Evolutionary conservation across 2,329 filamentous ascomycete genomes (phyloP).

Genomic region (Aurifilum marmelostoma): DNA sequence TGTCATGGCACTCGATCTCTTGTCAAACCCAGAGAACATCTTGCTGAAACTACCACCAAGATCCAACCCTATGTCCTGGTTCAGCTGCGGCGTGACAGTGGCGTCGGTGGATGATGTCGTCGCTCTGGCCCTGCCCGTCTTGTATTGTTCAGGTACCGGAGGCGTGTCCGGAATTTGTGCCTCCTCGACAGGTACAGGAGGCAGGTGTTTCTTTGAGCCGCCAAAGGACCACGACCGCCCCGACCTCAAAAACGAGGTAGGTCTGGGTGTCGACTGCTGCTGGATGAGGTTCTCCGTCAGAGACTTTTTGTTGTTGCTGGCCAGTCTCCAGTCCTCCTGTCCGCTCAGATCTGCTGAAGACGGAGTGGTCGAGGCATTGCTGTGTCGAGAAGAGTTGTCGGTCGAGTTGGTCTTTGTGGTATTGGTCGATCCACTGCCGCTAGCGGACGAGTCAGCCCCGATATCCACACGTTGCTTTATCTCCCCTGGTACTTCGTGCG

Average conservation of each 20-base stretch:
- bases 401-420: conserved; percentile 63
- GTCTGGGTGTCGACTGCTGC: conserved; percentile 49
- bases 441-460: conserved; percentile 46
- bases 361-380: conserved; percentile 63
- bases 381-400: conserved; percentile 65
- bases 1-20: conserved; percentile 55
- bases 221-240: conserved; percentile 65
- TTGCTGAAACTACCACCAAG: conserved; percentile 61
- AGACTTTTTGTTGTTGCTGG: conserved; percentile 41
- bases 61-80: conserved; percentile 52
- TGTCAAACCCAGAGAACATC: conserved; percentile 60
- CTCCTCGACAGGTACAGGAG: conserved; percentile 43
- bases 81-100: conserved; percentile 55
- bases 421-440: conserved; percentile 63
- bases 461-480: conserved; percentile 33
- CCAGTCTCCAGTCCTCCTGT: conserved; percentile 46
- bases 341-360: conserved; percentile 55
- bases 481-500: conserved; percentile 31
- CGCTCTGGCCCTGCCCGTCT: conserved; percentile 48
- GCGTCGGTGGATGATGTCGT: conserved; percentile 58
- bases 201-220: conserved; percentile 54
- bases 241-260: conserved; percentile 57
- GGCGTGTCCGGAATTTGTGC: conserved; percentile 43
- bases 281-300: conserved; percentile 46
- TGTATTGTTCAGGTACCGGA: conserved; percentile 37